These are phyloP conservation scores for Vickermania ingenoplastis DNA, from an alignment of 208 protist species.

Conservation along the genomic window DNA sequence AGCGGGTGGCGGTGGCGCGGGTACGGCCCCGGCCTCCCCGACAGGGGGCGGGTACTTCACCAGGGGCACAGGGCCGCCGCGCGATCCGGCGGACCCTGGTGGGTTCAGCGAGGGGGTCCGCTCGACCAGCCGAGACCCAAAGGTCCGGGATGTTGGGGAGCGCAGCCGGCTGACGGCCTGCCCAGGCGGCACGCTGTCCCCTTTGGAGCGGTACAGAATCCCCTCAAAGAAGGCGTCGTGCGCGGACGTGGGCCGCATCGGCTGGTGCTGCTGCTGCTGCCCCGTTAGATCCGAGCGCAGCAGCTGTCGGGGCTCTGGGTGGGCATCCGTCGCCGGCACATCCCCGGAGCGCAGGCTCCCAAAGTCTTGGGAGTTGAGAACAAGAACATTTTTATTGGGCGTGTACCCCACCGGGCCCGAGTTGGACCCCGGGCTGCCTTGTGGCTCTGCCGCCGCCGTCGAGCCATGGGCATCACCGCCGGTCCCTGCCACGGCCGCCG, in stretches of 20 bases:
- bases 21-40: background rate
- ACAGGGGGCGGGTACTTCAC: background rate
- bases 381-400: background rate
- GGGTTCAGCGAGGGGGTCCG: background rate
- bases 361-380: background rate
- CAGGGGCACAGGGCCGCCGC: background rate
- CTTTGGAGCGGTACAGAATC: background rate
- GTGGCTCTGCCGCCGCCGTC: too few relatives aligned
- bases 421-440: background rate
- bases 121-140: constrained; percentile 40
- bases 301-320: background rate
- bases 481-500: background rate
- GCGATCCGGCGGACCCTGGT: background rate
- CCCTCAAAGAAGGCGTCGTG: background rate
- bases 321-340: background rate
- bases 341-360: background rate
- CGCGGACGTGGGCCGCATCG: background rate
- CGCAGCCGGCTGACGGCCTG: constrained; percentile 38
- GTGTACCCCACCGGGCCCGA: too few relatives aligned
- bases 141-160: constrained; percentile 28
- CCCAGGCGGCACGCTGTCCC: constrained; percentile 2
- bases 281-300: background rate
- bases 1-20: background rate
- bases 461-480: too few relatives aligned
- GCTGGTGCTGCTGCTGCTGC: background rate